Evolutionary conservation across 2,329 filamentous ascomycete species (phyloP).

Genomic region (Colletotrichum liriopes): DNA sequence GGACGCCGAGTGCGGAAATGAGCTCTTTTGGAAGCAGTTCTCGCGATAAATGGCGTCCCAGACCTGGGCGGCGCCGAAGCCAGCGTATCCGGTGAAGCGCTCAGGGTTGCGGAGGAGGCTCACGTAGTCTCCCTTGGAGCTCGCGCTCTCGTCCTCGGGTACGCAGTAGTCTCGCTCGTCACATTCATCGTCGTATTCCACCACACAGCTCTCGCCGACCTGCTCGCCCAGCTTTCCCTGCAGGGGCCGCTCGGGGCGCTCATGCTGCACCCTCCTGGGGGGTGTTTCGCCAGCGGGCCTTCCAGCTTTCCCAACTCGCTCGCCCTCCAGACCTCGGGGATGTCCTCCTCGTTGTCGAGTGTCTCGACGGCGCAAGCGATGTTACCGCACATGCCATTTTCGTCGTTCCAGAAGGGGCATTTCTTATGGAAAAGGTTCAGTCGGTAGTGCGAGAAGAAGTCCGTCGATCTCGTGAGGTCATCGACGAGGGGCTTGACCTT

Average conservation of each 20-base stretch:
- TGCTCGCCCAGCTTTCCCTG: conserved; percentile 86
- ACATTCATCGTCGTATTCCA: conserved; percentile 97
- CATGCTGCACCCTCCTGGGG: conserved; percentile 80
- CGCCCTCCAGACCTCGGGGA: conserved; percentile 91
- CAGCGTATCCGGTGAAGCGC: conserved; percentile 93
- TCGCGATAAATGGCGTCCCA: conserved; percentile 98
- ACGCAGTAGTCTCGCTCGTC: conserved; percentile 98
- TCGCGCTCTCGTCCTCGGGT: conserved; percentile 91
- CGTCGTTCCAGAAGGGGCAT: conserved; percentile 97
- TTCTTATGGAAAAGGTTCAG: conserved; percentile 94
- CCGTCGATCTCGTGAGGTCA: conserved; percentile 87
- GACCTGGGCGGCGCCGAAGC: conserved; percentile 87
- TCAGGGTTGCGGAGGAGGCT: conserved; percentile 94
- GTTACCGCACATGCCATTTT: conserved; percentile 95
- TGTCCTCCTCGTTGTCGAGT: conserved; percentile 94
- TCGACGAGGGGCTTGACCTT: conserved; percentile 83
- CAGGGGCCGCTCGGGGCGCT: conserved; percentile 81
- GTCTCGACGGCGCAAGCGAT: conserved; percentile 97
- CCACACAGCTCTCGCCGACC: conserved; percentile 95
- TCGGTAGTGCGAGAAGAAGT: conserved; percentile 98
- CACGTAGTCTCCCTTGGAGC: conserved; percentile 94
- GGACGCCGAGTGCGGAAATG: conserved; percentile 72
- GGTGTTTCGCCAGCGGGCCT: conserved; percentile 92
- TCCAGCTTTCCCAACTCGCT: conserved; percentile 93
- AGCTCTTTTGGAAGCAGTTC: conserved; percentile 89